Evolutionary conservation across 768 basidiomycete genomes (phyloP), one percentile per base, ranked within the genome.

Genomic region (Trametes elegans): DNA sequence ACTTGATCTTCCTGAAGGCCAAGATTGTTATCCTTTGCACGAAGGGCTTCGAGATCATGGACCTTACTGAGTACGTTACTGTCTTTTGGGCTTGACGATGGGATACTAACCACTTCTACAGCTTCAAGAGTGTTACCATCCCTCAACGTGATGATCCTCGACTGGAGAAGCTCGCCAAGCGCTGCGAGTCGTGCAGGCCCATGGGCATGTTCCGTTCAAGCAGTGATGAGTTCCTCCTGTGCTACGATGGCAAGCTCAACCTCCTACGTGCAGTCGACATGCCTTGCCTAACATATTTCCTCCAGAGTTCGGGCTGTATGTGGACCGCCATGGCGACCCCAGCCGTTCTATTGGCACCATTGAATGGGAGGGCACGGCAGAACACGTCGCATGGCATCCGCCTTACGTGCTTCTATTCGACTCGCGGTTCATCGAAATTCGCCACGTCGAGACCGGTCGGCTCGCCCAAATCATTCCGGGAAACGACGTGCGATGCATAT

Each of bases 31-130:
- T 99, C 53, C 79, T 97, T 26, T 95, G 95, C 62, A 85, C 90
- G 0, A 92, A 91, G 66, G 94, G 95, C 35, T 98, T 98, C 64
- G 95, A 98, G 70, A 96, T 98, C 64, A 98, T 98, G 90, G 93
- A 98, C 63, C 79, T 98, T 36, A 84, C 85, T 21, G 91, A 95
- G 90, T 96, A 74, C 40, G 90, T 69, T n/a, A 10, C 23, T 16
- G 6, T 4, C 21, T 7, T 38, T 14, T 16, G 14, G 42, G 9
- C 23, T 27, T 51, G 48, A 3, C 34, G 27, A 4, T 13, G 26
- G n/a, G 7, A 24, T 55, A 13, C 34, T 56, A 29, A 53, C 41
- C 13, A 27, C 11, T 19, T n/a, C 19, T 35, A 18, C 62, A 92
- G 89, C 69, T 89, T 91, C 71, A 88, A 89, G 70, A 91, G 88